phyloP scores from a whole-genome alignment of 108 stramenopile species.

The Pseudonitzschia multistriata region DNA sequence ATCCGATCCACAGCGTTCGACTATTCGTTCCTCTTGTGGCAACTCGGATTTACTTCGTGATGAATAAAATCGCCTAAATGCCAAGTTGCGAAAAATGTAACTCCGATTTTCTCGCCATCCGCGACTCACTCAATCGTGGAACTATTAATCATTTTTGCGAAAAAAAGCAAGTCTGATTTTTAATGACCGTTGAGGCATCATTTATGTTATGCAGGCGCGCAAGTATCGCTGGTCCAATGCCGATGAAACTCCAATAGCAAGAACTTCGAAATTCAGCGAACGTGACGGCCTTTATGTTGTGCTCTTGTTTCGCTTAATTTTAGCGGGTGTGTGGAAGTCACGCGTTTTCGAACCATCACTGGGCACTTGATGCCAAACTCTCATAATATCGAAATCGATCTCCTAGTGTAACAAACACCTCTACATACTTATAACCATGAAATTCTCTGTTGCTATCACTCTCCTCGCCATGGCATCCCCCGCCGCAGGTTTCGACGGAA shows the following conservation, averaged over 20 bases:
- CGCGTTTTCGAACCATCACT: too few relatives aligned
- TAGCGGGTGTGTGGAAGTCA: too few relatives aligned
- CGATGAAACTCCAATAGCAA: not conserved
- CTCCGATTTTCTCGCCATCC: too few relatives aligned
- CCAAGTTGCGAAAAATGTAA: not conserved
- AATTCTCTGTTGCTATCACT: conserved; percentile 5
- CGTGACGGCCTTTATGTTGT: not conserved
- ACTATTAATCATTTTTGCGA: too few relatives aligned
- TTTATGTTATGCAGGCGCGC: not conserved
- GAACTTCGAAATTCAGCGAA: not conserved
- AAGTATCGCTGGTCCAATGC: too few relatives aligned
- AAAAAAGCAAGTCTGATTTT: too few relatives aligned
- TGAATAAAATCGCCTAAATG: not conserved
- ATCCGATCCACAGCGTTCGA: conserved; percentile 84
- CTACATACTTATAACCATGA: too few relatives aligned
- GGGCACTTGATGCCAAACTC: too few relatives aligned
- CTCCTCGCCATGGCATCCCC: conserved; percentile 14
- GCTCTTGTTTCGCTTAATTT: conserved; percentile 8
- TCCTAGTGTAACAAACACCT: too few relatives aligned
- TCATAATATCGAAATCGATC: too few relatives aligned
- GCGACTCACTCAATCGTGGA: too few relatives aligned
- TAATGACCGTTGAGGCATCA: not conserved
- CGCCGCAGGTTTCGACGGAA: conserved; percentile 13
- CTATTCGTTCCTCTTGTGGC: conserved; percentile 83
- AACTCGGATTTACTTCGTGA: conserved; percentile 43